A percentile compares a stretch with the other conserved stretches of the same genome.
These are phyloP conservation scores for Fragilaria crotonensis DNA, from an alignment of 108 stramenopile species.

Conservation along the genomic window DNA sequence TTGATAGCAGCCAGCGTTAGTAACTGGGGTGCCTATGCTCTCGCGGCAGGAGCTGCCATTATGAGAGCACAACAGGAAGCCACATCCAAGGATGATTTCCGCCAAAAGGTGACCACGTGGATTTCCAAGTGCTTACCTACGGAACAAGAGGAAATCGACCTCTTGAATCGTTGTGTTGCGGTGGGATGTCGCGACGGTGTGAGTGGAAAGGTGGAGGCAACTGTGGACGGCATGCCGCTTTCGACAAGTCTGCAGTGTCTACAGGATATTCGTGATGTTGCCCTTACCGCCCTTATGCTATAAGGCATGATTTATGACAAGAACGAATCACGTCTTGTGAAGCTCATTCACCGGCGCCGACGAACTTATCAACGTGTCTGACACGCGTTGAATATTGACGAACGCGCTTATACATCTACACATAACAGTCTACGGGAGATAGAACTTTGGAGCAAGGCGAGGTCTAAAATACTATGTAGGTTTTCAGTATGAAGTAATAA, in stretches of 20 bases:
- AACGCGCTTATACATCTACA: too few species aligned
- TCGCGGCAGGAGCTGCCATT: conserved; percentile 52
- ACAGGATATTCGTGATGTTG: conserved; percentile 53
- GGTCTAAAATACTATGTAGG: too few species aligned
- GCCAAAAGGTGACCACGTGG: conserved; percentile 9
- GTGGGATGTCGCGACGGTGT: conserved; percentile 66
- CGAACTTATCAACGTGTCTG: too few species aligned
- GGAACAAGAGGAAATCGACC: conserved; percentile 36
- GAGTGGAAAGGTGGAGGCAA: conserved; percentile 48
- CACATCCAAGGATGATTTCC: neutral
- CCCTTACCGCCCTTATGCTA: too few species aligned
- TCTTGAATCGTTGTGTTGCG: conserved; percentile 45
- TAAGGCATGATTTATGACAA: too few species aligned
- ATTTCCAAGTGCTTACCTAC: conserved; percentile 44
- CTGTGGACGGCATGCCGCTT: conserved; percentile 72
- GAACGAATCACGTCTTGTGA: too few species aligned
- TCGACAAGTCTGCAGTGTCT: conserved; percentile 56
- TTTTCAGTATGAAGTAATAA: too few species aligned
- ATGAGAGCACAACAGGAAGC: conserved; percentile 6
- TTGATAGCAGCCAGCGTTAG: conserved; percentile 75
- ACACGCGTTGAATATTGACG: too few species aligned
- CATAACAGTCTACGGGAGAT: too few species aligned
- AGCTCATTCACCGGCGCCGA: too few species aligned
- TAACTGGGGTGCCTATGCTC: conserved; percentile 86
- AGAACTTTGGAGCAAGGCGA: too few species aligned